Evolutionary conservation across 352 stramenopile genomes (phyloP).

Genomic region (Phytophthora sansomeana): DNA sequence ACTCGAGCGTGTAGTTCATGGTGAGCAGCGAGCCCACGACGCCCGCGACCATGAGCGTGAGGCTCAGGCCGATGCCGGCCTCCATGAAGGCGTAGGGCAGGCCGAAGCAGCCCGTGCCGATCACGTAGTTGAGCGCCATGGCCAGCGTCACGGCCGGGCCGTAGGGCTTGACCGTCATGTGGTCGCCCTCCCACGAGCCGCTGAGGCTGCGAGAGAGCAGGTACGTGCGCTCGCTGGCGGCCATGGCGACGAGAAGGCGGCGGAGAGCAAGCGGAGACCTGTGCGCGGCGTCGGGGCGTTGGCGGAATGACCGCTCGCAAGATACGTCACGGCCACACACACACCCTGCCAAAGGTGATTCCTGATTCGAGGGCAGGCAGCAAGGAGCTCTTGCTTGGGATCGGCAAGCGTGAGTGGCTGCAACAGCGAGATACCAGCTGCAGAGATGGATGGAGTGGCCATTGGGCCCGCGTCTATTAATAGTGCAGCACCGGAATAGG

Average conservation of each 20-base stretch:
- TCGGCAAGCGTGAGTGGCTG: too few species aligned
- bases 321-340: slow-evolving; percentile 17
- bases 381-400: too few species aligned
- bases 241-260: slow-evolving; percentile 22
- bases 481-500: too few species aligned
- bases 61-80: slow-evolving; percentile 69
- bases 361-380: too few species aligned
- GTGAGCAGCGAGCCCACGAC: slow-evolving; percentile 73
- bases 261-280: background rate
- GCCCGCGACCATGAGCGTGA: slow-evolving; percentile 67
- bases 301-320: slow-evolving; percentile 23
- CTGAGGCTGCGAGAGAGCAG: slow-evolving; percentile 40
- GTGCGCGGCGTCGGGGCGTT: slow-evolving; percentile 11
- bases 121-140: slow-evolving; percentile 90
- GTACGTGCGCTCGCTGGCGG: slow-evolving; percentile 29
- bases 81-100: slow-evolving; percentile 83
- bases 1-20: slow-evolving; percentile 92
- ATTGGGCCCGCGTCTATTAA: too few species aligned
- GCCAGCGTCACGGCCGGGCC: slow-evolving; percentile 70
- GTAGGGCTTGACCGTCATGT: slow-evolving; percentile 74
- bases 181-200: slow-evolving; percentile 38
- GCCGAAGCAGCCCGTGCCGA: slow-evolving; percentile 88
- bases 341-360: slow-evolving; percentile 28
- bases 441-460: too few species aligned
- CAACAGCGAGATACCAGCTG: too few species aligned